Conservation (phyloP, 139 green algal species). For the Coelastrella sp. region DNA sequence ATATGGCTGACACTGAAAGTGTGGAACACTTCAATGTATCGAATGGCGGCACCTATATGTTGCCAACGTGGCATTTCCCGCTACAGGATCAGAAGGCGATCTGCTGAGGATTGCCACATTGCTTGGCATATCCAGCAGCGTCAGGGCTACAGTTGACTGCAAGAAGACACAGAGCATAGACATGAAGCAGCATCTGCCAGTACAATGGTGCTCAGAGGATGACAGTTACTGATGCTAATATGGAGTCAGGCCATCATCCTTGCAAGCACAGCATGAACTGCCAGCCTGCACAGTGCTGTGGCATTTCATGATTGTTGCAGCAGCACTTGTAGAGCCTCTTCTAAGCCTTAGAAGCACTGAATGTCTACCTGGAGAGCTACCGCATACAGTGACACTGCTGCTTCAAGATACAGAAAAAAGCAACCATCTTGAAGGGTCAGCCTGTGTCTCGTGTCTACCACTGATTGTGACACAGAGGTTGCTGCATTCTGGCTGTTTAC, state of each 20-base stretch:
- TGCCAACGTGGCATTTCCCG: slow-evolving; percentile 70
- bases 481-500: slow-evolving; percentile 4
- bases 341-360: too few species aligned
- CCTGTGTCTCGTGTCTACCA: slow-evolving; percentile 20
- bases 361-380: slow-evolving; percentile 65
- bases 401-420: slow-evolving; percentile 76
- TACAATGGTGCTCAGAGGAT: too few species aligned
- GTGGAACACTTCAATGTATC: too few species aligned
- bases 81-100: slow-evolving; percentile 53
- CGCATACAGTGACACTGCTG: slow-evolving; percentile 70
- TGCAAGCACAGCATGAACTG: not conserved
- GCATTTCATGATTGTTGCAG: too few species aligned
- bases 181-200: slow-evolving; percentile 37
- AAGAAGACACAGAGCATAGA: not conserved
- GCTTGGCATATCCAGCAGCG: slow-evolving; percentile 71
- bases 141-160: slow-evolving; percentile 54
- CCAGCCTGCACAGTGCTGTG: not conserved
- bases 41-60: slow-evolving; percentile 70
- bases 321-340: too few species aligned
- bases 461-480: not conserved
- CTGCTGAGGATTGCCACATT: slow-evolving; percentile 75
- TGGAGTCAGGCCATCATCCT: not conserved
- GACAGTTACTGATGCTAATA: too few species aligned
- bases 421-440: slow-evolving; percentile 14
- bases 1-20: too few species aligned